Evolutionary conservation across 2,329 filamentous ascomycete genomes (phyloP).

Genomic region (Aspergillus candidus): DNA sequence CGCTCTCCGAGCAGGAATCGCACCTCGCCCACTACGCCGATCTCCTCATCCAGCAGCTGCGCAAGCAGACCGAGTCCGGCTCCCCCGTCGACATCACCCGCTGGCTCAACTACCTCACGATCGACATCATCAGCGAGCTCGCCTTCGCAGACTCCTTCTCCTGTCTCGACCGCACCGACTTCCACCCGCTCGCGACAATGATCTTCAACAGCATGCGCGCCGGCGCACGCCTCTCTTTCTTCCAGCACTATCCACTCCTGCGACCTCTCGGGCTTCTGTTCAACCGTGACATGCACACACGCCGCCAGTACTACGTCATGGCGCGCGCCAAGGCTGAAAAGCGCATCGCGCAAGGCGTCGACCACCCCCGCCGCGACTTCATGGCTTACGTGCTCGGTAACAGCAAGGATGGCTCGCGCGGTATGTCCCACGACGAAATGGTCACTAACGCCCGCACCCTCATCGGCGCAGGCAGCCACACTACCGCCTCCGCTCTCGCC

Average conservation of each 20-base stretch:
- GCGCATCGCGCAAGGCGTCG: slow-evolving; percentile 18
- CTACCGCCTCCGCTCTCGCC: slow-evolving; percentile 38
- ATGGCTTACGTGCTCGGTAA: slow-evolving; percentile 34
- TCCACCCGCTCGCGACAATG: slow-evolving; percentile 36
- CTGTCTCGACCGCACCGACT: slow-evolving; percentile 30
- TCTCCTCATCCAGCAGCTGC: no score
- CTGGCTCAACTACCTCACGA: no score
- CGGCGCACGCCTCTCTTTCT: background rate
- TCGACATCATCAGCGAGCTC: no score
- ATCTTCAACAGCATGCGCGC: slow-evolving; percentile 21
- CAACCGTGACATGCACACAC: slow-evolving; percentile 7
- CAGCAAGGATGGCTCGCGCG: slow-evolving; percentile 19
- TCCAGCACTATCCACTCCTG: slow-evolving; percentile 12
- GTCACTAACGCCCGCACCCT: slow-evolving; percentile 32
- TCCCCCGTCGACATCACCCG: no score
- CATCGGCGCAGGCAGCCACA: slow-evolving; percentile 43
- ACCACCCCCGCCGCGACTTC: slow-evolving; percentile 33
- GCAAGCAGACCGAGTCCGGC: no score
- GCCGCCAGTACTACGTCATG: slow-evolving; percentile 11
- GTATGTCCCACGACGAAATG: slow-evolving; percentile 31
- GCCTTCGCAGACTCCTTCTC: slow-evolving; percentile 20
- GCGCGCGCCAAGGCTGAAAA: slow-evolving; percentile 19
- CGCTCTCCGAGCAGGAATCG: no score
- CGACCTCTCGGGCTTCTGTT: background rate
- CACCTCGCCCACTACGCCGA: no score